Base-by-base conservation (phyloP, 306 rosid genomes). In the Begonia fuchsioides region DNA sequence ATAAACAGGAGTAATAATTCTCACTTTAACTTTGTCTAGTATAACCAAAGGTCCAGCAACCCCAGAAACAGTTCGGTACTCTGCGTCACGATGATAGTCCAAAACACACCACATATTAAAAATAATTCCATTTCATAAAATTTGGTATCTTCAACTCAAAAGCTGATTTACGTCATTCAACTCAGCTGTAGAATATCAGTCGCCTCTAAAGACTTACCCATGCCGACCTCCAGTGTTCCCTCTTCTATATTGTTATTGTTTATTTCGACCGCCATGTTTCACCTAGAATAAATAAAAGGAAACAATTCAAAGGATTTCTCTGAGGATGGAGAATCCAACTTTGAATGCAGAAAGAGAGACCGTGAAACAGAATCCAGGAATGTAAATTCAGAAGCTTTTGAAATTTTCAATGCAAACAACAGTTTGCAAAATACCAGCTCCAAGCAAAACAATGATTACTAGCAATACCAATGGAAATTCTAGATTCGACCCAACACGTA, bases 11-110 rank as follows among this genome's bases (percentile, higher is more conserved):
- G 43, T 16, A 26, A 49, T 11, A 39, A 17, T 49, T 55, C 38
- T 68, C 50, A 82, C 96, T 92, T 87, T 82, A 14, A 87, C 96
- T 80, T 82, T 87, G 9, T 87, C 96, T 59, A 87, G 96, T 60
- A 87, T 82, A 51, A 87, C 96, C 74, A 87, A 65, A 11, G 96
- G 96, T 59, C 96, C 96, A 50, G 96, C 96, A 66, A 87, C 96
- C 52, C 96, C 96, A 38, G 94, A 87, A 35, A 87, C 94, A 48
- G 96, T 87, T 73, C 96, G 74, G 57, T 87, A 87, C 73, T 87
- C 96, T 87, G 87, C 72, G 66, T 65, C 16, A 46, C 32, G 49
- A 52, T 10, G 49, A 68, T 35, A 38, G 50, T 35, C 44, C 49
- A 51, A 51, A 15, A 60, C 19, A 55, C 26, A 46, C 53, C 26